A percentile compares a stretch with the other conserved stretches of the same genome.
These are phyloP conservation scores for Paracamarosporium sp. DNA, from an alignment of 2,329 filamentous ascomycete genomes.

Conservation along the genomic window DNA sequence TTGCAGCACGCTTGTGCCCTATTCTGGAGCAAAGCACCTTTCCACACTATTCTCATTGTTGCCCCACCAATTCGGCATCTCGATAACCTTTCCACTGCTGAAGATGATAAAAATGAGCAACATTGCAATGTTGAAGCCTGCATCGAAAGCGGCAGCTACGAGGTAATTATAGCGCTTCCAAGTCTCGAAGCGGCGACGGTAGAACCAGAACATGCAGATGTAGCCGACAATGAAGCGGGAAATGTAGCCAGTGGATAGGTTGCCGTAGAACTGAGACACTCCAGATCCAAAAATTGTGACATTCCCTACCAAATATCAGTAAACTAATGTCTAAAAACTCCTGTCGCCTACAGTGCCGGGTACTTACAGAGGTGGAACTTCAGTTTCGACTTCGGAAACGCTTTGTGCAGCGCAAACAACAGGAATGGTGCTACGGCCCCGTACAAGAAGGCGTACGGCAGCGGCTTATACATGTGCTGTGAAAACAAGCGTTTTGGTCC, in stretches of 20 bases:
- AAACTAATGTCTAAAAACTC: too few species aligned
- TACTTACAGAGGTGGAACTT: constrained; percentile 57
- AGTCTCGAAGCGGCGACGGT: constrained; percentile 61
- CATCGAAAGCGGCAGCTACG: constrained; percentile 66
- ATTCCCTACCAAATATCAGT: constrained; percentile 53
- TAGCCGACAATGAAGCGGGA: constrained; percentile 65
- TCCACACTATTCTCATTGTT: constrained; percentile 64
- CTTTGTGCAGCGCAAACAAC: constrained; percentile 59
- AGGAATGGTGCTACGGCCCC: constrained; percentile 56
- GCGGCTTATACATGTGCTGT: constrained; percentile 54
- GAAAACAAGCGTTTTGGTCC: constrained; percentile 60
- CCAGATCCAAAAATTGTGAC: constrained; percentile 68
- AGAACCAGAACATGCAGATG: constrained; percentile 66
- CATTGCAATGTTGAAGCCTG: constrained; percentile 68
- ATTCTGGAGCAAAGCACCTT: constrained; percentile 62
- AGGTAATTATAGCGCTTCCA: constrained; percentile 69
- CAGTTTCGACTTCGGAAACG: constrained; percentile 60
- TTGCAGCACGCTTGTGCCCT: background rate
- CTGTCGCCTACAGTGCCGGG: background rate
- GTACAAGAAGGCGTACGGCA: constrained; percentile 63
- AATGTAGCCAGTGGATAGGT: constrained; percentile 66
- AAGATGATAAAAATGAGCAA: constrained; percentile 68
- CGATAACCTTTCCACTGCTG: constrained; percentile 61
- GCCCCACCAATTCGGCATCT: constrained; percentile 71
- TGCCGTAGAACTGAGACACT: constrained; percentile 65